Percentiles rank a stretch among this genome's conserved stretches.
Evolutionary conservation across 257 asterid genomes (phyloP).

Genomic region (Thymus quinquecostatus): DNA sequence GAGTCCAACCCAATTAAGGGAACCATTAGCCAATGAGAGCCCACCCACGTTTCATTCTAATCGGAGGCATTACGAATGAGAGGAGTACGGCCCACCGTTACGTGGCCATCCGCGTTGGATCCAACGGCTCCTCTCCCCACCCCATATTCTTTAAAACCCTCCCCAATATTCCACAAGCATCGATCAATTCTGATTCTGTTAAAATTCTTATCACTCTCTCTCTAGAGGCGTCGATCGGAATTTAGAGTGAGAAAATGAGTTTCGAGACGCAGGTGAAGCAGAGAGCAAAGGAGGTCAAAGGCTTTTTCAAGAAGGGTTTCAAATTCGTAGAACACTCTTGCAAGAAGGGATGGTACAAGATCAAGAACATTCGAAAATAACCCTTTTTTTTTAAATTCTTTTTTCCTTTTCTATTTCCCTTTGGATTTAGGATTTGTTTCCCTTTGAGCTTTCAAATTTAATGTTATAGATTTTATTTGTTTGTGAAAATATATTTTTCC

Average conservation of each 20-base stretch:
- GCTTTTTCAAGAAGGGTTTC: conserved; percentile 55
- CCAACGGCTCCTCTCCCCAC: conserved; percentile 23
- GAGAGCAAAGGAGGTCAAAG: conserved; percentile 44
- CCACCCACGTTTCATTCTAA: conserved; percentile 15
- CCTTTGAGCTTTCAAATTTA: background rate
- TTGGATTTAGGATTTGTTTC: background rate
- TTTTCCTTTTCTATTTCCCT: too few species aligned
- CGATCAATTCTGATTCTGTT: background rate
- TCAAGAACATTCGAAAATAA: conserved; percentile 46
- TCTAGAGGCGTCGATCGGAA: conserved; percentile 5
- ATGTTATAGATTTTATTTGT: too few species aligned
- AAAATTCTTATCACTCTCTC: background rate
- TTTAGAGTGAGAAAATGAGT: conserved; percentile 26
- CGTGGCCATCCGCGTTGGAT: conserved; percentile 42
- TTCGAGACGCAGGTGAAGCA: conserved; percentile 62
- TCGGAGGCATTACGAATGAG: conserved; percentile 23
- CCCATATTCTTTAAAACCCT: background rate
- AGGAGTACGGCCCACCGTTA: conserved; percentile 5
- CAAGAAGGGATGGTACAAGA: conserved; percentile 75
- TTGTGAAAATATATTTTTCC: too few species aligned
- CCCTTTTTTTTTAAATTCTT: too few species aligned
- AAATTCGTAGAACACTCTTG: conserved; percentile 49
- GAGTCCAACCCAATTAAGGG: too few species aligned
- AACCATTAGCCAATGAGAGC: background rate
- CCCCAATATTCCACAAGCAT: background rate